Conservation (phyloP, 108 stramenopile species). For the Aureococcus anophagefferens region DNA sequence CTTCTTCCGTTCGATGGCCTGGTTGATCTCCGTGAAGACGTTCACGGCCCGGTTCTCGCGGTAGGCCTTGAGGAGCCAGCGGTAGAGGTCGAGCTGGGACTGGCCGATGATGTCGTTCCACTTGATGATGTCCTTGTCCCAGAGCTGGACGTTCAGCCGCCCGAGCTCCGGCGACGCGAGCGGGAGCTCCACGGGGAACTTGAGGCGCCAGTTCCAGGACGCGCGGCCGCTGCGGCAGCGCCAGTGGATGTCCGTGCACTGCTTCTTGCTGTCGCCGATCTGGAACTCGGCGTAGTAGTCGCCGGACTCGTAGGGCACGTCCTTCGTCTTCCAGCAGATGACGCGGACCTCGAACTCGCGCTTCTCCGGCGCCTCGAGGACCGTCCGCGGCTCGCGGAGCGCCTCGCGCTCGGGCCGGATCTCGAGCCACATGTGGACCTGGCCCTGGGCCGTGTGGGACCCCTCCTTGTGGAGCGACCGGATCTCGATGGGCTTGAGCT, state of each 20-base stretch:
- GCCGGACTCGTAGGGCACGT: slow-evolving; percentile 34
- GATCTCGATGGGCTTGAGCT: slow-evolving; percentile 35
- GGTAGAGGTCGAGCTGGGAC: slow-evolving; percentile 24
- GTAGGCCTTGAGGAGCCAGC: slow-evolving; percentile 14
- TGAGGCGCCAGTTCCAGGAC: slow-evolving; percentile 51
- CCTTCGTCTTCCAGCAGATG: slow-evolving; percentile 26
- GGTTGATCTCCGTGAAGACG: not conserved
- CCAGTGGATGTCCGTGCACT: slow-evolving; percentile 58
- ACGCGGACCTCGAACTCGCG: slow-evolving; percentile 37
- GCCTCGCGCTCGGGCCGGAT: slow-evolving; percentile 31
- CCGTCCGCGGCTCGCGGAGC: slow-evolving; percentile 23
- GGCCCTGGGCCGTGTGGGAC: slow-evolving; percentile 26
- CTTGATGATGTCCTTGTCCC: slow-evolving; percentile 47
- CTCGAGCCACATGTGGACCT: slow-evolving; percentile 41
- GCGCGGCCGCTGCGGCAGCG: slow-evolving; percentile 45
- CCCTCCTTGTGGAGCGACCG: slow-evolving; percentile 23
- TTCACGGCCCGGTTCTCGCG: slow-evolving; percentile 13
- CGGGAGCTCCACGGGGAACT: slow-evolving; percentile 35
- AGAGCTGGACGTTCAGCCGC: slow-evolving; percentile 36
- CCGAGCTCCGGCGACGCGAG: slow-evolving; percentile 10
- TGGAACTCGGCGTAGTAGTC: slow-evolving; percentile 41
- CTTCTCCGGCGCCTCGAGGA: slow-evolving; percentile 28
- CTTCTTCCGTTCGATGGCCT: not conserved
- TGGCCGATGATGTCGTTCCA: slow-evolving; percentile 43
- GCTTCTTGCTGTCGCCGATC: slow-evolving; percentile 39